Base-by-base conservation (phyloP, 345 rosid genomes). In the Populus euphratica region DNA sequence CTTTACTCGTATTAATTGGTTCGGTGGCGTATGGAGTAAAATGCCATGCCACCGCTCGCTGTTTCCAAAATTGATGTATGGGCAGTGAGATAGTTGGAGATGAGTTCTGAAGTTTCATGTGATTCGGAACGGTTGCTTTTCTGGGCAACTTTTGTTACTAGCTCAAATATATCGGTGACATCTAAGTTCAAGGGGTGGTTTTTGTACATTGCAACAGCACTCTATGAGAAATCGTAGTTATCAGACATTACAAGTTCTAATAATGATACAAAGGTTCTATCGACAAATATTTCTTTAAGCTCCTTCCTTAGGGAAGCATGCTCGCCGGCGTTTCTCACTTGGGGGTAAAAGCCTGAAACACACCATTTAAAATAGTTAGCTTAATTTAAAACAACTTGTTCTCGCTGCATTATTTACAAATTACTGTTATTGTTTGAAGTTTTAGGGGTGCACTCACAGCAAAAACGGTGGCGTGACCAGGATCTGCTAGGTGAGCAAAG, bases 401-500 rank as follows among this genome's bases (percentile, higher is more conserved):
- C 29, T 9, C n/a, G 29, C 29, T 59, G 64, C 27, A 59, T 9
- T 23, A 23, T 59, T n/a, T 59, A 59, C 64, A 59, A 1, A n/a
- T 23, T 10, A 23, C 5, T 23, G n/a, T 23, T 17, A 36, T 67
- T 18, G 44, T 16, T 54, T 18, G 61, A 14, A 49, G 27, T 11
- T 3, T 20, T 5, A 38, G 1, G 27, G 31, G 7, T 70, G 11
- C 29, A 84, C 93, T 89, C 87, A 92, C 99, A 72, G 98, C 88
- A 80, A 95, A 96, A 83, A 93, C 56, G 11, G 91, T 96, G 77
- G 98, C 99, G 59, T 96, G 98, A 50, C 99, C 99, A 52, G 98
- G 99, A 86, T 96, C 98, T 61, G 97, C 91, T 23, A 96, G 98
- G 85, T 96, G 99, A 43, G 97, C 97, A 73, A 92, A 93, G 75